These are phyloP conservation scores for Yarrowia sp. DNA, from an alignment of 805 yeast genomes.

Conservation along the genomic window DNA sequence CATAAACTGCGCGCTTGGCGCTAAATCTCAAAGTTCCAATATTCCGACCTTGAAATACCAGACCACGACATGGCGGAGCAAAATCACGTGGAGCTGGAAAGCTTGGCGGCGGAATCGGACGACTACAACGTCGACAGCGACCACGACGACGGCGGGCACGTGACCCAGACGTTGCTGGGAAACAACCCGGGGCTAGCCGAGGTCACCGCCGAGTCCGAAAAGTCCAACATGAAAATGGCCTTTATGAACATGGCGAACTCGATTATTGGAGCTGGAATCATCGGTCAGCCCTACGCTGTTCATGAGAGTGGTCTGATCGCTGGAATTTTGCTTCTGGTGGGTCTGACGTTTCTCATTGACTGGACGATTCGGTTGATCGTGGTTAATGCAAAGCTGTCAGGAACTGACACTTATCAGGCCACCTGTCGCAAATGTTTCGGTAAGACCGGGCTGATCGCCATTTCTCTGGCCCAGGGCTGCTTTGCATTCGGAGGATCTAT, in stretches of 20 bases:
- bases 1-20: constrained; percentile 14
- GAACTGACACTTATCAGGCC: constrained; percentile 81
- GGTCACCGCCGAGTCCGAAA: constrained; percentile 43
- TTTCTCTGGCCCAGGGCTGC: constrained; percentile 78
- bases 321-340: constrained; percentile 66
- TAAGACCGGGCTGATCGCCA: constrained; percentile 65
- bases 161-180: constrained; percentile 20
- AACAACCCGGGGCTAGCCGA: constrained; percentile 25
- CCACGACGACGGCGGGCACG: constrained; percentile 16
- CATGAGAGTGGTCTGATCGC: constrained; percentile 79
- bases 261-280: constrained; percentile 93
- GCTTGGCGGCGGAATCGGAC: constrained; percentile 25
- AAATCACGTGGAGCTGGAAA: constrained; percentile 30
- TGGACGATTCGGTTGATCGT: constrained; percentile 85
- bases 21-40: constrained; percentile 1
- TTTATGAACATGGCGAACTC: constrained; percentile 97
- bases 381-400: constrained; percentile 77
- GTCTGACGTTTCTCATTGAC: constrained; percentile 76
- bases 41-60: not conserved
- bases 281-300: constrained; percentile 91
- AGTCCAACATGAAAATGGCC: constrained; percentile 78
- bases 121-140: constrained; percentile 31
- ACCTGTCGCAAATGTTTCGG: constrained; percentile 85
- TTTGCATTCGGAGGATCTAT: constrained; percentile 95
- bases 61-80: constrained; percentile 13